These are phyloP conservation scores for Zygoascus meyerae DNA, from an alignment of 1,139 yeast species.

Conservation along the genomic window DNA sequence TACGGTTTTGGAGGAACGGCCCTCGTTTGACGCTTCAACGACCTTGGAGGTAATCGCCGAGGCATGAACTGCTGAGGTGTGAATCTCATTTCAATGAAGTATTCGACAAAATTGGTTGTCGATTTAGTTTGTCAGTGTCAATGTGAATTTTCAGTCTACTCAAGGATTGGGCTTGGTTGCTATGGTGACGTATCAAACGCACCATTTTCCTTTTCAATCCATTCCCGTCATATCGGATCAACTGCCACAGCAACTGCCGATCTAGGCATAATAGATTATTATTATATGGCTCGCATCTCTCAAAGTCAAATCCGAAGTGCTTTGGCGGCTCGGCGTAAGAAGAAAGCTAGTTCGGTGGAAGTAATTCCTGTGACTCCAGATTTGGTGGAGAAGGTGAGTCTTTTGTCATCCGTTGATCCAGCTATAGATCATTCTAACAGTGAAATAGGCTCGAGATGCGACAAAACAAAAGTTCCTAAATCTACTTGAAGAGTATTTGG, in stretches of 20 bases:
- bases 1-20: constrained; percentile 22
- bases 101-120: neutral
- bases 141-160: constrained; percentile 4
- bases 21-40: constrained; percentile 18
- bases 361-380: constrained; percentile 14
- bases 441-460: constrained; percentile 19
- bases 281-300: constrained; percentile 5
- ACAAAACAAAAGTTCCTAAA: constrained; percentile 15
- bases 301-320: constrained; percentile 8
- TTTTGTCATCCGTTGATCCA: neutral
- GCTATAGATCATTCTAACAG: neutral
- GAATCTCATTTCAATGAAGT: constrained; percentile 6
- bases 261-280: neutral
- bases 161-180: neutral
- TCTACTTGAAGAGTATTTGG: constrained; percentile 10
- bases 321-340: constrained; percentile 8
- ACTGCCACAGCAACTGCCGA: no score
- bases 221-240: no score
- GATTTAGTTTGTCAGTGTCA: neutral
- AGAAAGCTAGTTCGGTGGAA: constrained; percentile 11
- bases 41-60: constrained; percentile 9
- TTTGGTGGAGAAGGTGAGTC: constrained; percentile 19
- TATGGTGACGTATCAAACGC: no score
- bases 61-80: constrained; percentile 7
- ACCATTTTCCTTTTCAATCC: no score